A percentile compares a stretch with the other conserved stretches of the same genome.
These are phyloP conservation scores for Pyrenophora seminiperda DNA, from an alignment of 2,329 filamentous ascomycete species.

Conservation along the genomic window DNA sequence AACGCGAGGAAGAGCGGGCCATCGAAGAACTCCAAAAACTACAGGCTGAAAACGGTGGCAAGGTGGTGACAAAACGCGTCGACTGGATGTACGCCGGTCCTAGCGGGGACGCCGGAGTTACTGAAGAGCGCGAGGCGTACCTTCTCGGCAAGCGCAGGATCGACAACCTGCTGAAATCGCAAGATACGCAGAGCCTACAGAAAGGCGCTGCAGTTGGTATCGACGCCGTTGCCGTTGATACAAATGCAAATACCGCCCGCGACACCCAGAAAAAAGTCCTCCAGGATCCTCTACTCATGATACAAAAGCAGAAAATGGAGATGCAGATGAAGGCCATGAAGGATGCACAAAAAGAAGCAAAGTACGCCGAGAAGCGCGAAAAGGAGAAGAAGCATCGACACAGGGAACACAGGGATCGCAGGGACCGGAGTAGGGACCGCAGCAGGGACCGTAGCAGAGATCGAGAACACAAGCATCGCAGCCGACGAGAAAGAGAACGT, in stretches of 20 bases:
- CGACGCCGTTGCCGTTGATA: constrained; percentile 56
- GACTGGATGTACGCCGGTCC: constrained; percentile 99
- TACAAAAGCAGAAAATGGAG: constrained; percentile 79
- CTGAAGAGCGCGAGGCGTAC: constrained; percentile 91
- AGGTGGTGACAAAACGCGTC: constrained; percentile 78
- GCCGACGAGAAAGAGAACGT: constrained; percentile 43
- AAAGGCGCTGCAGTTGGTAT: constrained; percentile 59
- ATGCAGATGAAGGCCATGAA: constrained; percentile 67
- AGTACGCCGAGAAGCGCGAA: constrained; percentile 41
- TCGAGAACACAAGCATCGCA: constrained; percentile 28
- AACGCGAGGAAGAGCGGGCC: constrained; percentile 89
- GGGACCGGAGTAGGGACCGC: constrained; percentile 41
- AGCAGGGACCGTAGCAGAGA: constrained; percentile 30
- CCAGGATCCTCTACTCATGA: constrained; percentile 88
- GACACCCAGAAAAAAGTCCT: constrained; percentile 87
- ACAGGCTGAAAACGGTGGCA: constrained; percentile 79
- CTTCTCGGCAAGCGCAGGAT: constrained; percentile 90
- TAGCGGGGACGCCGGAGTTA: constrained; percentile 66
- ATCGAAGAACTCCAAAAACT: constrained; percentile 90
- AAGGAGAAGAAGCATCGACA: constrained; percentile 48
- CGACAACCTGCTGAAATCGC: constrained; percentile 77
- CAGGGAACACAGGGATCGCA: no score
- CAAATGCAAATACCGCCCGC: constrained; percentile 70
- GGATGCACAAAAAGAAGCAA: constrained; percentile 53
- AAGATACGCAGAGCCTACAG: constrained; percentile 74